Base-by-base conservation (phyloP, 139 green algal species). In the Eudorina sp. region DNA sequence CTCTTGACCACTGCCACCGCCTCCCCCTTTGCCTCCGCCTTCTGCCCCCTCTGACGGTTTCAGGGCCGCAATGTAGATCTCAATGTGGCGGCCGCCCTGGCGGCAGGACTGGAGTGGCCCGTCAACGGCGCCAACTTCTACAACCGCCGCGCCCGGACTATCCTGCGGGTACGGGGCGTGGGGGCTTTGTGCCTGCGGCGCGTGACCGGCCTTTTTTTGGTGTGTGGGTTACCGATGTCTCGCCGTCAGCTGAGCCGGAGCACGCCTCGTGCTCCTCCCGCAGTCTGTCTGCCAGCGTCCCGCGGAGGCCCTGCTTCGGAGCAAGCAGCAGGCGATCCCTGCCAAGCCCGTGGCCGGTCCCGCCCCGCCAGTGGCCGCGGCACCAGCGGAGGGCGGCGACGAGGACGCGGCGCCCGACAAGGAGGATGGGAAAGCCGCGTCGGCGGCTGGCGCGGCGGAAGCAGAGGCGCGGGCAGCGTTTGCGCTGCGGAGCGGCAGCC, bases 51-150 rank as follows among this genome's bases (percentile, higher is more conserved):
- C 4, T 18, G 5, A 55, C 7, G 23, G 0, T 18, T 2, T 4
- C 64, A 80, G 82, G 31, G 4, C 14, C 43, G 58, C 69, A 86
- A 86, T 51, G 68, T 76, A 36, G 83, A 88, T 72, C 83, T 81
- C 21, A 88, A 88, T 51, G 83, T 88, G 46, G 83, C 83, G 21
- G 68, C 55, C 31, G 83, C 83, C 16, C 38, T 88, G 46, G 68
- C 83, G 0, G 68, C 68, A 36, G 83, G 83, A 1, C 83, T 88
- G 13, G 83, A 88, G 34, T 88, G 83, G 83, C 83, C 83, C 4
- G 66, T 88, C n/a, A 46, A 23, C 45, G 83, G 83, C 25, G 62
- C 83, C 34, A 73, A 45, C 83, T 88, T 88, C 68, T 88, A 88
- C 46, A 88, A 73, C 83, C 53, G 53, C 31, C 48, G 45, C 18